phyloP scores from a whole-genome alignment of 2,329 filamentous ascomycete genomes.

The Trichoderma sp. region DNA sequence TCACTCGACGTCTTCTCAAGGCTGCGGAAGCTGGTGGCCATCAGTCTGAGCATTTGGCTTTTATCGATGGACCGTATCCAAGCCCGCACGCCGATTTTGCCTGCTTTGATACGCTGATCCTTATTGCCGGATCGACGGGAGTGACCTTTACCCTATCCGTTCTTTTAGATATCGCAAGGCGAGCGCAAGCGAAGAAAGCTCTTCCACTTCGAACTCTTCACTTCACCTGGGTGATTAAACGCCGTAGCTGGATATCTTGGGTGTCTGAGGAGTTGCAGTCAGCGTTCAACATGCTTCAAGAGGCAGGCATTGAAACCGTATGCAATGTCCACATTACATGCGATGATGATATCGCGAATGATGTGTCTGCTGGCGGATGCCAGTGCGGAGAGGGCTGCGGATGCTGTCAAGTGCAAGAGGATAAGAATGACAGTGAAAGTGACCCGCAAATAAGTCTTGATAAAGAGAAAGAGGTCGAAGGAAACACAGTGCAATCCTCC shows the following conservation, averaged over 20 bases:
- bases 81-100: constrained; percentile 7
- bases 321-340: constrained; percentile 3
- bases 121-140: constrained; percentile 3
- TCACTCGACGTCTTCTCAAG: constrained; percentile 3
- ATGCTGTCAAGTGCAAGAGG: background rate
- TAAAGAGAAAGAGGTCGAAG: background rate
- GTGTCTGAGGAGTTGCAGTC: background rate
- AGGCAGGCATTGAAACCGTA: background rate
- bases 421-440: background rate
- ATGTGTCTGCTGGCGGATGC: background rate
- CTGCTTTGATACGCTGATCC: constrained; percentile 9
- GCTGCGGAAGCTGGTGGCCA: background rate
- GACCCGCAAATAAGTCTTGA: background rate
- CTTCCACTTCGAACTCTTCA: background rate
- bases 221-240: background rate
- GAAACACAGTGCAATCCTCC: background rate
- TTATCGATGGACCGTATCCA: constrained; percentile 14
- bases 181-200: background rate
- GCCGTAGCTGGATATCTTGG: background rate
- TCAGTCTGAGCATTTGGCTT: background rate
- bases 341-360: background rate
- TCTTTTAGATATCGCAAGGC: background rate
- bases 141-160: background rate
- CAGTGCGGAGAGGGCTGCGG: background rate
- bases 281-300: background rate